Evolutionary conservation across 1,284 basidiomycete genomes (phyloP), one percentile per base, ranked within the genome.

Genomic region (Kwoniella shivajii): DNA sequence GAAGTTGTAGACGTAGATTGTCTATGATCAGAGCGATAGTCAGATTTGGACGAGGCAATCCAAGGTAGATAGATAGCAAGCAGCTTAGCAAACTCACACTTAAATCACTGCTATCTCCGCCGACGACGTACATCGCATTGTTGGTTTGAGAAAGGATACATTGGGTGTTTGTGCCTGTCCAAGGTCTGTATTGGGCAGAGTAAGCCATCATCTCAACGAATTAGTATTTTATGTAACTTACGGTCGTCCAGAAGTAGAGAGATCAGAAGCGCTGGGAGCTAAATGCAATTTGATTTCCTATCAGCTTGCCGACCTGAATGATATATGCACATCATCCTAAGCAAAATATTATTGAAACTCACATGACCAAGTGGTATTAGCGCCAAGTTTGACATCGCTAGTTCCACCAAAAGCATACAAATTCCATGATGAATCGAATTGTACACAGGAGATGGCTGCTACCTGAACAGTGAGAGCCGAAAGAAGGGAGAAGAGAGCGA

Each of bases 81-180:
- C 7, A 6, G 10, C 1, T 41, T 1, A 30, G 11, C 0, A 13
- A 10, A 71, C 72, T 64, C 58, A 78, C 79, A 6, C 84, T 83
- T 0, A 86, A 82, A 68, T 85, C 86, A 24, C 84, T 79, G 13
- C 82, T 78, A 74, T 92, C 88, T 2, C 83, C 89, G 66, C 88
- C 86, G 44, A 90, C 73, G 38, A 92, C 84, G 69, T 92, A 92
- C 70, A 93, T 82, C 37, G 88, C 72, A 50, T 79, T 79, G 63
- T 69, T 70, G 60, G 67, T 73, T 59, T 78, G 76, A 10, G 71
- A 72, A n/a, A 78, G 63, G 43, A 77, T 54, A 63, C 78, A 79
- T 48, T 76, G 75, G 4, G 74, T 70, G 63, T 72, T 67, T 60
- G 70, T 71, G 26, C 77, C 77, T 6, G 72, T 74, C 71, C 72